These are phyloP conservation scores for Arxiozyma bovina DNA, from an alignment of 1,139 yeast species.

Conservation along the genomic window DNA sequence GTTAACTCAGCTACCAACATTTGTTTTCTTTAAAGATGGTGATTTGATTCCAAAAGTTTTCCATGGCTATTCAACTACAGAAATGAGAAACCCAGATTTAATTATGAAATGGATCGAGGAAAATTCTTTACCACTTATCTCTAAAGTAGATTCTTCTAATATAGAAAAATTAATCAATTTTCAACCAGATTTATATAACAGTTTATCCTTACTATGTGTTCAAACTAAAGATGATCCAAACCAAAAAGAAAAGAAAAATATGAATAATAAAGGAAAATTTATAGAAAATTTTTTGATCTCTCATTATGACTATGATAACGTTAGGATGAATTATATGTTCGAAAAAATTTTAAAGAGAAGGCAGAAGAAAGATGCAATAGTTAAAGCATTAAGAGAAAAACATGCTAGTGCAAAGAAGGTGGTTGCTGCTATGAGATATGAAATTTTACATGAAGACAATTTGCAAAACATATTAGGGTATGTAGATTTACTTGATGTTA, in stretches of 20 bases:
- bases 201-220: slow-evolving; percentile 46
- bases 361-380: slow-evolving; percentile 36
- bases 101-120: slow-evolving; percentile 43
- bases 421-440: slow-evolving; percentile 41
- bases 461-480: slow-evolving; percentile 44
- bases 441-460: slow-evolving; percentile 39
- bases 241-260: slow-evolving; percentile 16
- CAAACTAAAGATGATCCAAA: slow-evolving; percentile 36
- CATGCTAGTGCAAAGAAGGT: slow-evolving; percentile 36
- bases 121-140: slow-evolving; percentile 43
- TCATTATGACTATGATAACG: slow-evolving; percentile 46
- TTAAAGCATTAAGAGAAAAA: slow-evolving; percentile 37
- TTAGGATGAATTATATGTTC: slow-evolving; percentile 40
- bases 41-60: slow-evolving; percentile 44
- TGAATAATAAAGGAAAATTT: slow-evolving; percentile 16
- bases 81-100: slow-evolving; percentile 42
- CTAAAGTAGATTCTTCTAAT: slow-evolving; percentile 41
- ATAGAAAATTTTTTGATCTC: slow-evolving; percentile 40
- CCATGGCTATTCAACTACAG: slow-evolving; percentile 56
- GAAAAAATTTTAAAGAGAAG: slow-evolving; percentile 36
- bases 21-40: slow-evolving; percentile 51
- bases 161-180: slow-evolving; percentile 35
- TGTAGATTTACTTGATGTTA: slow-evolving; percentile 41
- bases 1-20: slow-evolving; percentile 51
- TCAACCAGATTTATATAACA: slow-evolving; percentile 31